Evolutionary conservation across 306 rosid genomes (phyloP).

Genomic region (Hippophae tibetana): DNA sequence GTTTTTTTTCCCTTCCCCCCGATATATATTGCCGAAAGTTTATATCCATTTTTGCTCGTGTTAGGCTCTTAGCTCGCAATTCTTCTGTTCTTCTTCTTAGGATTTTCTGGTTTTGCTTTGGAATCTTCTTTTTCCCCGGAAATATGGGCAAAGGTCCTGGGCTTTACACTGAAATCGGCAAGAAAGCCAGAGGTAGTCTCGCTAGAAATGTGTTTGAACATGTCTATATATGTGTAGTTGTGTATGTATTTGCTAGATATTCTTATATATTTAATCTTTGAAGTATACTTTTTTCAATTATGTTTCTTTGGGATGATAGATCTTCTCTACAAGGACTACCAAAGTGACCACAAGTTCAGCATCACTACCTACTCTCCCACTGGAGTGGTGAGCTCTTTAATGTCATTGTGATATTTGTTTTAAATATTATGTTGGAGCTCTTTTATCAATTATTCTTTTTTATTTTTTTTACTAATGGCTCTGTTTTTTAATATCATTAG

Average conservation of each 20-base stretch:
- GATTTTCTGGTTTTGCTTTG: slow-evolving; percentile 13
- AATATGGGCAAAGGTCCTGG: slow-evolving; percentile 89
- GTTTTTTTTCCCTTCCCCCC: slow-evolving; percentile 15
- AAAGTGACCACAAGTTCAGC: slow-evolving; percentile 85
- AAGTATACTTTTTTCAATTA: not conserved
- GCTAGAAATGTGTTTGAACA: not conserved
- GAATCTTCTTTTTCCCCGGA: slow-evolving; percentile 4
- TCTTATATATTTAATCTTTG: not conserved
- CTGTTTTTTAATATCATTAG: not conserved
- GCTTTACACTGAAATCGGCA: slow-evolving; percentile 87
- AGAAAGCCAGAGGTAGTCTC: slow-evolving; percentile 64
- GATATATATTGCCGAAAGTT: slow-evolving; percentile 6
- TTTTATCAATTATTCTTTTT: not conserved
- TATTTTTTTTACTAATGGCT: too few species aligned
- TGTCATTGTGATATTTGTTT: slow-evolving; percentile 2
- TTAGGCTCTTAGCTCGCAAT: not conserved
- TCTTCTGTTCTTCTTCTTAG: too few species aligned
- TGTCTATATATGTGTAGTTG: not conserved
- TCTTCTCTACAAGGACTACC: slow-evolving; percentile 84
- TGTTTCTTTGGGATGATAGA: slow-evolving; percentile 24
- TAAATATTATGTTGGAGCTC: not conserved
- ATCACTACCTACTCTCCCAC: slow-evolving; percentile 81
- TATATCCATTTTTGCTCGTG: slow-evolving; percentile 10
- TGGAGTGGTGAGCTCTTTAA: slow-evolving; percentile 52
- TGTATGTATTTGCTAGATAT: too few species aligned